Base-by-base conservation (phyloP, 1,139 yeast genomes). In the Wickerhamomyces sp. region DNA sequence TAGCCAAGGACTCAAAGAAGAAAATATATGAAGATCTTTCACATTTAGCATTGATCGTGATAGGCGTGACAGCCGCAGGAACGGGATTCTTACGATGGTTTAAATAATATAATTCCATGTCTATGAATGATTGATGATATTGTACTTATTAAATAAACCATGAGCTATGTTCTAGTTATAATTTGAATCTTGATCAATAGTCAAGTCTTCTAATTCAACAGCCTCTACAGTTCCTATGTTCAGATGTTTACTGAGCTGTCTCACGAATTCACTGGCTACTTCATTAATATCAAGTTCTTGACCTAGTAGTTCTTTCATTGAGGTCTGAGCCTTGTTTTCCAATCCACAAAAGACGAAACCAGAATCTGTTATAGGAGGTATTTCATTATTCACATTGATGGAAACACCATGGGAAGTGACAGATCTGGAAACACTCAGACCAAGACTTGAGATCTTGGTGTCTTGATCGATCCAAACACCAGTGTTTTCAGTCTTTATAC, bases 331-430 rank as follows among this genome's bases (percentile, higher is more conserved):
- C 25, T 75, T 75, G 10, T 74, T 77, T 0, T 84, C 78, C 32
- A 90, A 67, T 1, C 98, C 98, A 64, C 98, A 94, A 72, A 95
- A 88, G 12, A 78, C 81, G 49, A 86, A 72, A 0, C 73, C 64
- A 2, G 62, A 67, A 20, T 70, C 64, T 46, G 87, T 83, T 55
- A 90, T 74, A 63, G 73, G 86, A 33, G 74, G 70, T 40, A 88
- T 68, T 49, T 89, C 88, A 0, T 96, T 90, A 28, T 58, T 52
- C 2, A 87, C 81, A 56, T 94, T 94, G 35, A 94, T 71, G 1
- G 94, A 88, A 13, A 90, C 70, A 0, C 99, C 98, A 62, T 89
- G 96, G 1, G 94, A 80, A 0, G 97, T 87, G 31, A 94, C 74
- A 14, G 87, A 81, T 44, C 96, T 67, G 47, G 89, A 81, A 16